Percentiles rank a stretch among this genome's conserved stretches.
phyloP scores from a whole-genome alignment of 768 basidiomycete species.

The Suillus sp. region DNA sequence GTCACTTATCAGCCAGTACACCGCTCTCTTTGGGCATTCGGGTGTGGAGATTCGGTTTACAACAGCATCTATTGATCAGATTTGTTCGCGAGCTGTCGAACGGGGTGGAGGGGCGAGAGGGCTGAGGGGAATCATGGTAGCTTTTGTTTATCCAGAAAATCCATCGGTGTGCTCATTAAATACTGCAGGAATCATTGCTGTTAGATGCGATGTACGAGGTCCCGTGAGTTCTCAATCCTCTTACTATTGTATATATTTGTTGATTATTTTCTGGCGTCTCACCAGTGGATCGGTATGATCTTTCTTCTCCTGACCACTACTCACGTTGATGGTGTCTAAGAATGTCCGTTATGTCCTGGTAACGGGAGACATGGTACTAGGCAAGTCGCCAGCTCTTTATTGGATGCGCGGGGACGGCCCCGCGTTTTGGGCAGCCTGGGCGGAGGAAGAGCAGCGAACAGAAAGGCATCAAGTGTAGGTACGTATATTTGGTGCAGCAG shows the following conservation, averaged over 20 bases:
- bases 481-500: background rate
- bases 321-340: conserved; percentile 39
- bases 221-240: conserved; percentile 60
- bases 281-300: conserved; percentile 65
- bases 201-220: conserved; percentile 93
- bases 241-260: conserved; percentile 11
- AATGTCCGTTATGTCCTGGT: conserved; percentile 83
- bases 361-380: conserved; percentile 68
- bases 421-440: conserved; percentile 78
- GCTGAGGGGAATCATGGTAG: conserved; percentile 84
- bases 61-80: conserved; percentile 72
- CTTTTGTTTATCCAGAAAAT: background rate
- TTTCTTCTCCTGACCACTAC: conserved; percentile 6
- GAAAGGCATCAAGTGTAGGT: conserved; percentile 19
- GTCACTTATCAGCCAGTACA: conserved; percentile 88
- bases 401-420: conserved; percentile 71
- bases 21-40: conserved; percentile 78
- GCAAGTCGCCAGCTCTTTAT: conserved; percentile 64
- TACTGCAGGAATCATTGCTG: conserved; percentile 69
- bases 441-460: conserved; percentile 55
- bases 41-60: conserved; percentile 90
- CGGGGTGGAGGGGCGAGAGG: conserved; percentile 92
- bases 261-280: conserved; percentile 12
- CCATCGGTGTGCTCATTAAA: conserved; percentile 10
- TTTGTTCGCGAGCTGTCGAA: conserved; percentile 76